phyloP scores from a whole-genome alignment of 140 eudicot species.

The Flaveria floridana region DNA sequence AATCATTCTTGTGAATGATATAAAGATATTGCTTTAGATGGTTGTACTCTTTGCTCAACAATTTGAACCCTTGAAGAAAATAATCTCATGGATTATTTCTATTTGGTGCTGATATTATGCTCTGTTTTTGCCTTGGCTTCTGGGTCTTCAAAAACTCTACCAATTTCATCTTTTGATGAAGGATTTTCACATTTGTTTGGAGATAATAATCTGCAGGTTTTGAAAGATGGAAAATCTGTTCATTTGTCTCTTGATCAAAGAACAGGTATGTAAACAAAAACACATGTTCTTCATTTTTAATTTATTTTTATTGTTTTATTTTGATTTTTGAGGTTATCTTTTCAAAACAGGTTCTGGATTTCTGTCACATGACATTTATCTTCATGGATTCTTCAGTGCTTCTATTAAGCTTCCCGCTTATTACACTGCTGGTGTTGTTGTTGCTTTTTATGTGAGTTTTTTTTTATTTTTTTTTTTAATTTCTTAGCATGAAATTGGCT shows the following conservation, averaged over 20 bases:
- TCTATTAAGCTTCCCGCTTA: slow-evolving; percentile 90
- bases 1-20: background rate
- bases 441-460: slow-evolving; percentile 84
- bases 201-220: slow-evolving; percentile 60
- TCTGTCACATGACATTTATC: slow-evolving; percentile 76
- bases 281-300: background rate
- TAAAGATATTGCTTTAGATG: slow-evolving; percentile 14
- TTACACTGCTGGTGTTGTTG: slow-evolving; percentile 93
- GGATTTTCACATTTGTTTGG: slow-evolving; percentile 86
- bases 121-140: slow-evolving; percentile 38
- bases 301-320: background rate
- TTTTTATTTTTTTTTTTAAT: background rate
- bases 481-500: too few relatives aligned
- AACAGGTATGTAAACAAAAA: slow-evolving; percentile 48
- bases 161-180: slow-evolving; percentile 78
- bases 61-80: background rate
- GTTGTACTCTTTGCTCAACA: slow-evolving; percentile 4
- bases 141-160: slow-evolving; percentile 57
- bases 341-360: slow-evolving; percentile 74
- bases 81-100: slow-evolving; percentile 29
- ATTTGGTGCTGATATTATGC: slow-evolving; percentile 22
- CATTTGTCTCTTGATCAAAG: slow-evolving; percentile 71
- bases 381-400: slow-evolving; percentile 92
- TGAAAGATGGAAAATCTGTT: slow-evolving; percentile 78
- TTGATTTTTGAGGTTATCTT: background rate